Evolutionary conservation across 306 rosid genomes (phyloP).

Genomic region (Senna siamea): DNA sequence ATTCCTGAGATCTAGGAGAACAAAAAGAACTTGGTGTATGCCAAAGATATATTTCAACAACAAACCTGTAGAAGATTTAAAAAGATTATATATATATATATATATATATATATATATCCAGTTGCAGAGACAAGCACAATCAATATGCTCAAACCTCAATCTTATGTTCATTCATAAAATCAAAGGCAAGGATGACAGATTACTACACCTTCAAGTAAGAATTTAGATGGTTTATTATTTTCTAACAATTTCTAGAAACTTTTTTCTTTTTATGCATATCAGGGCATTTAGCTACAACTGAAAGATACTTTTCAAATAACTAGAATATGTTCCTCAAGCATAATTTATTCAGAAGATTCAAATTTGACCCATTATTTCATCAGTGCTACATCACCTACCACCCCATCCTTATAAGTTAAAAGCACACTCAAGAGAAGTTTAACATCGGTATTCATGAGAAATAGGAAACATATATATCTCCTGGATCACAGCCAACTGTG

Average conservation of each 20-base stretch:
- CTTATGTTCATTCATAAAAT: background rate
- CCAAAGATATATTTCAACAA: background rate
- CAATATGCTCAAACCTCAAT: background rate
- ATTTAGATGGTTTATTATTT: background rate
- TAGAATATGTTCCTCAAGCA: conserved; percentile 6
- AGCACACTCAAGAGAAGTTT: conserved; percentile 14
- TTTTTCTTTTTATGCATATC: background rate
- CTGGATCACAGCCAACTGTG: conserved; percentile 3
- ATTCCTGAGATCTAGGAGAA: background rate
- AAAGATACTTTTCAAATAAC: background rate
- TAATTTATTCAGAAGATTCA: conserved; percentile 1
- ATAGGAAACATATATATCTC: background rate
- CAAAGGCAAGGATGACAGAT: background rate
- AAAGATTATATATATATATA: no score
- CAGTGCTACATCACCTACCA: conserved; percentile 7
- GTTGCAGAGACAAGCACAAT: background rate
- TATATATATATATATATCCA: background rate
- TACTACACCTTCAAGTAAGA: background rate
- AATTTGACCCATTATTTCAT: background rate
- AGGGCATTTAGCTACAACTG: background rate
- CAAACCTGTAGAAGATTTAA: background rate
- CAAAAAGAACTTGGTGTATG: background rate
- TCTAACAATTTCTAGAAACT: background rate
- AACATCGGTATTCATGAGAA: background rate
- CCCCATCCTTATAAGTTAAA: conserved; percentile 1